A percentile compares a stretch with the other conserved stretches of the same genome.
Evolutionary conservation across 345 rosid species (phyloP).

Genomic region (Aethionema arabicum): DNA sequence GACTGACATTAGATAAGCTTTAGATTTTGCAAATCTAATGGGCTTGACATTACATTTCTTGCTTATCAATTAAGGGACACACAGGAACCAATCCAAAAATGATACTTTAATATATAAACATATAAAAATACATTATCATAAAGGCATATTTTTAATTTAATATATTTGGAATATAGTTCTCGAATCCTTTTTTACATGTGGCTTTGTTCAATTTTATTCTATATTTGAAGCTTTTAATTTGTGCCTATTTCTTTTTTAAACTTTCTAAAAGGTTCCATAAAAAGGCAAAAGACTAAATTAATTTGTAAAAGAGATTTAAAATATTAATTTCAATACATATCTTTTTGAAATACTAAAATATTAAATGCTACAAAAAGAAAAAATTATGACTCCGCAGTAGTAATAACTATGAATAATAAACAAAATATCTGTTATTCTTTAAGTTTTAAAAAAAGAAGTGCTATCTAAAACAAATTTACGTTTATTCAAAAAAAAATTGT

Average conservation of each 20-base stretch:
- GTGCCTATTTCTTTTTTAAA: conserved; percentile 22
- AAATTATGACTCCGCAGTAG: conserved; percentile 12
- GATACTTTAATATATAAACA: neutral
- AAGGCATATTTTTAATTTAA: conserved; percentile 15
- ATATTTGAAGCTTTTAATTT: conserved; percentile 23
- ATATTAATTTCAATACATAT: neutral
- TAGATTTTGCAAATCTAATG: conserved; percentile 12
- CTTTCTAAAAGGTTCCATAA: conserved; percentile 26
- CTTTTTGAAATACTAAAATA: conserved; percentile 31
- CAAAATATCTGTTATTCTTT: neutral
- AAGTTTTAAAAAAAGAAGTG: too few species aligned
- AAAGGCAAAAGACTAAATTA: neutral
- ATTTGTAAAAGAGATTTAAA: neutral
- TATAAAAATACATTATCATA: neutral
- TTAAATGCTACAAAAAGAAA: conserved; percentile 16
- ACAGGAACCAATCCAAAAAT: conserved; percentile 28
- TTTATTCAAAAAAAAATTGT: too few species aligned
- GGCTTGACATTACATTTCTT: conserved; percentile 23
- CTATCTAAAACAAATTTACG: too few species aligned
- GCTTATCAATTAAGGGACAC: conserved; percentile 34
- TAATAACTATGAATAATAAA: neutral
- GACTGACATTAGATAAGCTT: conserved; percentile 19
- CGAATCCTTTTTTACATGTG: conserved; percentile 28
- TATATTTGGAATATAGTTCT: neutral
- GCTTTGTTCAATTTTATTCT: conserved; percentile 28